Conservation (phyloP, 2,329 filamentous ascomycete genomes). For the Dothidotthia symphoricarpi region DNA sequence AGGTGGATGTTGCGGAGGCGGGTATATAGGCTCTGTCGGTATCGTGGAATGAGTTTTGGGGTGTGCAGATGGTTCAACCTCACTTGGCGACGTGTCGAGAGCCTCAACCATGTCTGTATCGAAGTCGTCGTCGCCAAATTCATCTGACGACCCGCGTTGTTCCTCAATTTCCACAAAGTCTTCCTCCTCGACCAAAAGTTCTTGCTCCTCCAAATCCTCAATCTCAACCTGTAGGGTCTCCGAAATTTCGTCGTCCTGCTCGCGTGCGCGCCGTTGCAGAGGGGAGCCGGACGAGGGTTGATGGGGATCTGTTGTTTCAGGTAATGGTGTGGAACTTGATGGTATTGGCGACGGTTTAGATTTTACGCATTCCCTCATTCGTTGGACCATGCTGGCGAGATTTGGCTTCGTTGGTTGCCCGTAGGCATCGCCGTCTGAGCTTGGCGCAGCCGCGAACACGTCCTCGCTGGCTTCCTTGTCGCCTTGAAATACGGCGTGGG, state of each 20-base stretch:
- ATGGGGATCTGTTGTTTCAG: conserved; percentile 31
- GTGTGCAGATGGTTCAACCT: conserved; percentile 4
- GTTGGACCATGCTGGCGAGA: conserved; percentile 41
- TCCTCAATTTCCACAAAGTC: conserved; percentile 2
- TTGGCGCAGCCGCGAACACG: conserved; percentile 29
- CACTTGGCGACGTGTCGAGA: conserved; percentile 23
- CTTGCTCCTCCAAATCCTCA: conserved; percentile 3
- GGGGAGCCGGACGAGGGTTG: conserved; percentile 28
- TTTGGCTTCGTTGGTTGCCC: conserved; percentile 28
- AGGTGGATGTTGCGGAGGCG: conserved; percentile 1
- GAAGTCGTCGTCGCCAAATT: conserved; percentile 38
- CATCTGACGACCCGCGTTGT: conserved; percentile 30
- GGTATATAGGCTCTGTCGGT: conserved; percentile 9
- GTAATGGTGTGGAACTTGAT: conserved; percentile 50
- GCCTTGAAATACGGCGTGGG: conserved; percentile 33
- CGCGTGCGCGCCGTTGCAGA: conserved; percentile 26
- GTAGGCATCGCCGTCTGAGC: conserved; percentile 33
- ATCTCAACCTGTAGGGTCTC: conserved; percentile 9
- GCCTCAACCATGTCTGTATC: conserved; percentile 37
- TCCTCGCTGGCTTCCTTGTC: conserved; percentile 28
- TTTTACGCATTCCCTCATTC: conserved; percentile 47
- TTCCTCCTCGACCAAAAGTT: conserved; percentile 1
- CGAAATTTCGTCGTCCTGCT: conserved; percentile 8
- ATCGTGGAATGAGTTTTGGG: conserved; percentile 6
- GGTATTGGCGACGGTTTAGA: conserved; percentile 28